These are phyloP conservation scores for Elsinoe necatrix DNA, from an alignment of 2,329 filamentous ascomycete genomes.

Conservation along the genomic window DNA sequence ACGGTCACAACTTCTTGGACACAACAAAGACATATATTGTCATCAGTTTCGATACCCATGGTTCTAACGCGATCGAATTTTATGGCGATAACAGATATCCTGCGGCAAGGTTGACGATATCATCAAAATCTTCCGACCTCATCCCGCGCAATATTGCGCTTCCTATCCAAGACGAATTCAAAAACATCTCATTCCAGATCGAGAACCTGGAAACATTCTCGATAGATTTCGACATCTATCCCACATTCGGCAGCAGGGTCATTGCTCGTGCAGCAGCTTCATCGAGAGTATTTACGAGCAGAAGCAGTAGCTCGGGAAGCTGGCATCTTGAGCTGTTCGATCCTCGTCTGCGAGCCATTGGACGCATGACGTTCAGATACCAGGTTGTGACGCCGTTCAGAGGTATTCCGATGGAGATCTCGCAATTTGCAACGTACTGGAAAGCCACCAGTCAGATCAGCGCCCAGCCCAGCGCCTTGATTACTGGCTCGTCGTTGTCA, in stretches of 20 bases:
- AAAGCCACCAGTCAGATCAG: constrained; percentile 93
- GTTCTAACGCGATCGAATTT: constrained; percentile 73
- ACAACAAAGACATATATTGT: constrained; percentile 87
- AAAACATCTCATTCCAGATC: constrained; percentile 89
- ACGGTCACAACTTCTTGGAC: constrained; percentile 97
- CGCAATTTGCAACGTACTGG: constrained; percentile 98
- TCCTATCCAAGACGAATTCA: constrained; percentile 91
- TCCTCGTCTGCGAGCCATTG: constrained; percentile 80
- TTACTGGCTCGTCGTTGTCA: constrained; percentile 89
- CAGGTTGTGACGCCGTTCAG: constrained; percentile 96
- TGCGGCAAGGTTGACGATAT: constrained; percentile 87
- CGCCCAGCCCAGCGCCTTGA: constrained; percentile 72
- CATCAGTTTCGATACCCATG: constrained; percentile 73
- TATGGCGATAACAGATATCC: constrained; percentile 97
- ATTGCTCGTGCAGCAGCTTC: constrained; percentile 93
- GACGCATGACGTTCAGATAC: constrained; percentile 86
- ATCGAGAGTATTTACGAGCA: constrained; percentile 72
- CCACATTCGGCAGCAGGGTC: constrained; percentile 93
- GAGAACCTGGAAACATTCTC: constrained; percentile 88
- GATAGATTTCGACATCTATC: constrained; percentile 95
- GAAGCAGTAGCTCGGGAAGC: constrained; percentile 64
- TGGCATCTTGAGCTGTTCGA: constrained; percentile 90
- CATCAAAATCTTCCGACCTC: constrained; percentile 88
- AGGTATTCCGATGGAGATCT: constrained; percentile 87
- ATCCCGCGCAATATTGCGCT: constrained; percentile 94